Percentiles rank a stretch among this genome's conserved stretches.
Evolutionary conservation across 2,329 filamentous ascomycete species (phyloP).

Genomic region (Cercospora zeina): DNA sequence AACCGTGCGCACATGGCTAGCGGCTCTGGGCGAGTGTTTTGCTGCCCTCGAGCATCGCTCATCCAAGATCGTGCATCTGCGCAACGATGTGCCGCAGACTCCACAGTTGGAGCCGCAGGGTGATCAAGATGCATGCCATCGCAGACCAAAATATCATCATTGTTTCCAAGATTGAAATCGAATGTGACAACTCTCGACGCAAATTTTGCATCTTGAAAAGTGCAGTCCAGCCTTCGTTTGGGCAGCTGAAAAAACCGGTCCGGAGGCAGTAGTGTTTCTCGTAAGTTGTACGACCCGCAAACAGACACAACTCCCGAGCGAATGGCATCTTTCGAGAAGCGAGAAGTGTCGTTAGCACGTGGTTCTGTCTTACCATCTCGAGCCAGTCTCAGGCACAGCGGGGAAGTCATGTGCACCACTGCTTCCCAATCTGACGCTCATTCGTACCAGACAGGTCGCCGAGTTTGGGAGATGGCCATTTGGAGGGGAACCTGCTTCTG

Average conservation of each 20-base stretch:
- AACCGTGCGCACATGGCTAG: neutral
- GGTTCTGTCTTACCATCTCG: neutral
- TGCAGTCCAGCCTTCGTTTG: neutral
- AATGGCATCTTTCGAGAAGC: neutral
- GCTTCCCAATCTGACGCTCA: neutral
- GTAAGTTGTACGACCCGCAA: neutral
- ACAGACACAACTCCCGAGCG: slow-evolving; percentile 1
- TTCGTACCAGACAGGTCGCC: neutral
- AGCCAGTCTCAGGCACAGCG: neutral
- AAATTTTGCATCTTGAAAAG: neutral
- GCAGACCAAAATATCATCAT: neutral
- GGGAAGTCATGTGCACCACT: neutral
- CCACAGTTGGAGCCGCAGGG: neutral
- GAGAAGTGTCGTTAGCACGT: neutral
- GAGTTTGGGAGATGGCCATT: too few species aligned
- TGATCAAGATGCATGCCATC: neutral
- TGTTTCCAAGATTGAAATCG: neutral
- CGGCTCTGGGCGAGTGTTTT: neutral
- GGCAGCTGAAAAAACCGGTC: neutral
- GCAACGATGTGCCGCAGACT: too few species aligned
- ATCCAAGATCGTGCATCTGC: too few species aligned
- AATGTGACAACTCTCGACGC: neutral
- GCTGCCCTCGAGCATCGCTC: too few species aligned
- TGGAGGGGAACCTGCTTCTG: neutral
- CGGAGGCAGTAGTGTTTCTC: neutral